Evolutionary conservation across 192 early-diverging fungal species (phyloP).

Genomic region (Mortierella alpina): DNA sequence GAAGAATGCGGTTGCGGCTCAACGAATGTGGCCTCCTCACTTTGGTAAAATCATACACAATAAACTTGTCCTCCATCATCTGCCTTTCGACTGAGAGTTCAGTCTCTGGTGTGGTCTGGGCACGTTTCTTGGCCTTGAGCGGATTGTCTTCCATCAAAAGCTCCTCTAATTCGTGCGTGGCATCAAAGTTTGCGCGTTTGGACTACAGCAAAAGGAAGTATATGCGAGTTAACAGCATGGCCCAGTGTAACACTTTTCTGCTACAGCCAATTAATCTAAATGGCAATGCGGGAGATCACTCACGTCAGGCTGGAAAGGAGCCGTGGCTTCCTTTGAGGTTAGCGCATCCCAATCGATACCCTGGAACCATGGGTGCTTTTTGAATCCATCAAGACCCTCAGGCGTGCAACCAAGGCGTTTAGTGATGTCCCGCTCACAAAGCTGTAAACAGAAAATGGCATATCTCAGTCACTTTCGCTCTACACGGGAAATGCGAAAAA

Average conservation of each 20-base stretch:
- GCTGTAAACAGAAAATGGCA: constrained; percentile 36
- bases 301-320: constrained; percentile 90
- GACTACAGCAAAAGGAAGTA: constrained; percentile 56
- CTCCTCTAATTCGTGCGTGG: constrained; percentile 95
- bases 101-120: constrained; percentile 54
- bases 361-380: constrained; percentile 84
- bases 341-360: constrained; percentile 81
- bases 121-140: constrained; percentile 79
- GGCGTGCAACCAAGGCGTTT: constrained; percentile 83
- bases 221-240: neutral
- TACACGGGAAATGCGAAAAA: neutral
- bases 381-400: constrained; percentile 76
- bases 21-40: constrained; percentile 42
- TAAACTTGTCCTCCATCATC: constrained; percentile 85
- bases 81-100: constrained; percentile 71
- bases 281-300: constrained; percentile 26
- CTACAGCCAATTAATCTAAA: neutral
- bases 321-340: constrained; percentile 73
- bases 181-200: constrained; percentile 94
- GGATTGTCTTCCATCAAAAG: constrained; percentile 97
- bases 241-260: neutral
- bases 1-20: constrained; percentile 27
- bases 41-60: constrained; percentile 80
- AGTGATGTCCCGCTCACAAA: constrained; percentile 78
- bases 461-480: neutral